Percentiles rank a stretch among this genome's conserved stretches.
Conservation (phyloP, 352 stramenopile genomes). For the Plasmopara halstedii region DNA sequence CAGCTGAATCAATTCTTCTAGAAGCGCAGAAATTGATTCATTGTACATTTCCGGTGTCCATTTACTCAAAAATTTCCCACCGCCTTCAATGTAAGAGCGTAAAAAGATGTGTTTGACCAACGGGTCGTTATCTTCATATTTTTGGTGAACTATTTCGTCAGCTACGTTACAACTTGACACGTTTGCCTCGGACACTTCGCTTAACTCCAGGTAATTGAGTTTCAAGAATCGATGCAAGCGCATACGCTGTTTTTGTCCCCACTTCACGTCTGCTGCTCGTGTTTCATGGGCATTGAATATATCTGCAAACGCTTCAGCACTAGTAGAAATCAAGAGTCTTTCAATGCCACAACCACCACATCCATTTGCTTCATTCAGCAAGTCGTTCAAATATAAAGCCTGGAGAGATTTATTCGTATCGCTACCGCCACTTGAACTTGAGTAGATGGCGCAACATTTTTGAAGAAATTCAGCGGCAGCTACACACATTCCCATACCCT, state of each 20-base stretch:
- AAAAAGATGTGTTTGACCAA: conserved; percentile 81
- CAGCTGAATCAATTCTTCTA: conserved; percentile 41
- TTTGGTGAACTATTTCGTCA: conserved; percentile 13
- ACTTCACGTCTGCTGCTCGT: conserved; percentile 67
- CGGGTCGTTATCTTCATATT: conserved; percentile 47
- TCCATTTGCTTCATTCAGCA: conserved; percentile 63
- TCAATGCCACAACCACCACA: conserved; percentile 68
- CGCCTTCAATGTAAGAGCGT: conserved; percentile 69
- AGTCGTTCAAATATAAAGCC: conserved; percentile 38
- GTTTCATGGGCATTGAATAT: conserved; percentile 70
- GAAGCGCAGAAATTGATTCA: conserved; percentile 57
- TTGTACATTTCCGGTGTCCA: conserved; percentile 72
- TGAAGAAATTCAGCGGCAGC: conserved; percentile 69
- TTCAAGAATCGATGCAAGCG: conserved; percentile 60
- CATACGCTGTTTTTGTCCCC: conserved; percentile 47
- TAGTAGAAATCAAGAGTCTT: conserved; percentile 37
- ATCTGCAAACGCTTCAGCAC: conserved; percentile 41
- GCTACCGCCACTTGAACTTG: neutral
- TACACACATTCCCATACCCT: conserved; percentile 67
- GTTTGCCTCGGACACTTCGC: conserved; percentile 10
- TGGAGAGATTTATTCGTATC: neutral
- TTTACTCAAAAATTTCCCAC: conserved; percentile 67
- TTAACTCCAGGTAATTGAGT: conserved; percentile 44
- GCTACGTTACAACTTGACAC: conserved; percentile 10
- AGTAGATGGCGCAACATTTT: conserved; percentile 27